Evolutionary conservation across 2,329 filamentous ascomycete species (phyloP).

Genomic region (Trichoderma atroviride): DNA sequence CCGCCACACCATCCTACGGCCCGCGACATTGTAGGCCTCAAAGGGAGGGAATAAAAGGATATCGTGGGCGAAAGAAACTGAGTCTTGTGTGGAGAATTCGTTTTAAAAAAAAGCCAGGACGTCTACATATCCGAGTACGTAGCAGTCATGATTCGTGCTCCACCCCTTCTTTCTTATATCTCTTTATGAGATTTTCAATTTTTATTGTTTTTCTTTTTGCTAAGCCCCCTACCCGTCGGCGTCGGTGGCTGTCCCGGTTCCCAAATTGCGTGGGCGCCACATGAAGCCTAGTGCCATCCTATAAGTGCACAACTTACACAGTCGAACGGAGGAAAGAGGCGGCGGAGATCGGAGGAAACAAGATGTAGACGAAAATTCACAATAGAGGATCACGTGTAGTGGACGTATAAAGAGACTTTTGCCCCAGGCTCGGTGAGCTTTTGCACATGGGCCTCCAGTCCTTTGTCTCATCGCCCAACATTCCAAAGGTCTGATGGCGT

Average conservation of each 20-base stretch:
- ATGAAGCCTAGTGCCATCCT: neutral
- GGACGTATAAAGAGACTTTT: conserved; percentile 22
- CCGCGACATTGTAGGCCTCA: conserved; percentile 21
- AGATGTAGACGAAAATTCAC: conserved; percentile 9
- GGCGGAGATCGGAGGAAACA: conserved; percentile 5
- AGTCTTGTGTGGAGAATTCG: neutral
- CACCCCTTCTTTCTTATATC: neutral
- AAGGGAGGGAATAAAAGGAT: conserved; percentile 1
- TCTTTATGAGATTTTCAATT: neutral
- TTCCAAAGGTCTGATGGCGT: conserved; percentile 38
- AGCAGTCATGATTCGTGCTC: neutral
- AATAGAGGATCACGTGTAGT: conserved; percentile 34
- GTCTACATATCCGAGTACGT: neutral
- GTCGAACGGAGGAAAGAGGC: conserved; percentile 5
- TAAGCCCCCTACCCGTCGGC: neutral
- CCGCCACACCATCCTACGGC: conserved; percentile 14
- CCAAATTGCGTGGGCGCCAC: neutral
- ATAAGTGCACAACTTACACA: neutral
- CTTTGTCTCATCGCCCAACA: conserved; percentile 44
- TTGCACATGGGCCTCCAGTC: conserved; percentile 31
- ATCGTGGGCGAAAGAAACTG: neutral
- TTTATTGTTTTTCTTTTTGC: neutral
- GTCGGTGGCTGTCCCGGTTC: neutral
- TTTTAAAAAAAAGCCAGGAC: neutral
- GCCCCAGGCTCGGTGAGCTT: conserved; percentile 32